Percentiles rank a stretch among this genome's conserved stretches.
These are phyloP conservation scores for Tolypocladium tropicale DNA, from an alignment of 2,329 filamentous ascomycete genomes.

Conservation along the genomic window DNA sequence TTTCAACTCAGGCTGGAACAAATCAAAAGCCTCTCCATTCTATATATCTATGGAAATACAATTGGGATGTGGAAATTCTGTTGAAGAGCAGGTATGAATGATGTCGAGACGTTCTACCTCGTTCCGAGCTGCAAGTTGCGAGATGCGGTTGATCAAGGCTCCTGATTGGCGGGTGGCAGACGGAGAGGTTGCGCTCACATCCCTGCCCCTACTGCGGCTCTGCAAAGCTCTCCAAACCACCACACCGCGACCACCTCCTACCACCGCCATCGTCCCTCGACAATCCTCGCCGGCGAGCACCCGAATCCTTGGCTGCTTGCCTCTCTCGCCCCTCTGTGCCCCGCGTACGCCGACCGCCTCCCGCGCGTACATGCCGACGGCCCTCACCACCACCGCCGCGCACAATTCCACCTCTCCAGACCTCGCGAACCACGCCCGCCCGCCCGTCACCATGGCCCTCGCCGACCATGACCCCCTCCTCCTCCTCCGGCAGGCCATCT, in stretches of 20 bases:
- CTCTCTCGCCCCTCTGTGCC: background rate
- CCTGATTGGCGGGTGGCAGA: background rate
- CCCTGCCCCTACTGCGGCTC: background rate
- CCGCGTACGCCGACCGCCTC: background rate
- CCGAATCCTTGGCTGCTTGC: background rate
- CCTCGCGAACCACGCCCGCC: too few relatives aligned
- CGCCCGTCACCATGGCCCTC: constrained; percentile 39
- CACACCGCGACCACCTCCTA: background rate
- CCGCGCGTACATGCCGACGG: background rate
- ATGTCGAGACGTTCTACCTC: too few relatives aligned
- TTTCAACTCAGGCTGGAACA: too few relatives aligned
- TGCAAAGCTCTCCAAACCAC: background rate
- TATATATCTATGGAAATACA: too few relatives aligned
- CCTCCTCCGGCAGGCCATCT: constrained; percentile 75
- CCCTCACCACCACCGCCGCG: background rate
- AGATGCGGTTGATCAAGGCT: background rate
- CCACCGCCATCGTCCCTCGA: background rate
- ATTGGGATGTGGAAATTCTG: too few relatives aligned
- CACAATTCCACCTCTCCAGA: too few relatives aligned
- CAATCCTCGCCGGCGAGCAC: background rate
- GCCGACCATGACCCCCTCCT: constrained; percentile 66
- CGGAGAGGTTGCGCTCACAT: background rate
- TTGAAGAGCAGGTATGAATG: too few relatives aligned
- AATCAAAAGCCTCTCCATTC: too few relatives aligned
- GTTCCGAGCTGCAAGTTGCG: background rate